Conservation (phyloP, 306 rosid species). For the Cucumis cinereus region DNA sequence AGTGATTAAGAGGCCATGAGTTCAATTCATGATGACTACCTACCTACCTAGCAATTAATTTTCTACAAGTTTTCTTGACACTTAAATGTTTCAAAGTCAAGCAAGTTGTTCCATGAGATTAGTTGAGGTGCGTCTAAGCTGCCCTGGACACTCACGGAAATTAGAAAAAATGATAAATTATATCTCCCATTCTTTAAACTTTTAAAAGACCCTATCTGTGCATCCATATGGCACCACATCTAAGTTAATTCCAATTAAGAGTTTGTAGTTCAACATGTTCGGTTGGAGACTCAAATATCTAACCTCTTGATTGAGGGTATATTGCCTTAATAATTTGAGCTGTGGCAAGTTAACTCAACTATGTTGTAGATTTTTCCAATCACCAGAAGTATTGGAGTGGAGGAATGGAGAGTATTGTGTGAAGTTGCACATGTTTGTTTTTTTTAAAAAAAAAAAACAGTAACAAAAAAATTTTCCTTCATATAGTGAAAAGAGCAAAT, state of each 20-base stretch:
- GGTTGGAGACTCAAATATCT: not conserved
- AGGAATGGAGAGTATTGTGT: not conserved
- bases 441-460: too few species aligned
- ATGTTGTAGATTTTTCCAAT: not conserved
- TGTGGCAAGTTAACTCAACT: not conserved
- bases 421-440: not conserved
- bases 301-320: not conserved
- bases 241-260: not conserved
- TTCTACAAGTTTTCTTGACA: too few species aligned
- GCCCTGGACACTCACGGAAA: too few species aligned
- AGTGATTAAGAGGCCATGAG: too few species aligned
- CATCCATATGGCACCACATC: not conserved
- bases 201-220: not conserved
- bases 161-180: not conserved
- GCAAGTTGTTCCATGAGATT: too few species aligned
- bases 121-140: too few species aligned
- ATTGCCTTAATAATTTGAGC: not conserved
- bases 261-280: not conserved
- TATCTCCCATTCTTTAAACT: not conserved
- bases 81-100: too few species aligned
- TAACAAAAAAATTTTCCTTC: too few species aligned
- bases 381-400: not conserved
- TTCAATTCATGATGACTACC: too few species aligned
- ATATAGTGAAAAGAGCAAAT: too few species aligned
- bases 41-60: too few species aligned